Evolutionary conservation across 2,329 filamentous ascomycete genomes (phyloP), one percentile per base, ranked within the genome.

Genomic region (Stagonosporopsis tanaceti): DNA sequence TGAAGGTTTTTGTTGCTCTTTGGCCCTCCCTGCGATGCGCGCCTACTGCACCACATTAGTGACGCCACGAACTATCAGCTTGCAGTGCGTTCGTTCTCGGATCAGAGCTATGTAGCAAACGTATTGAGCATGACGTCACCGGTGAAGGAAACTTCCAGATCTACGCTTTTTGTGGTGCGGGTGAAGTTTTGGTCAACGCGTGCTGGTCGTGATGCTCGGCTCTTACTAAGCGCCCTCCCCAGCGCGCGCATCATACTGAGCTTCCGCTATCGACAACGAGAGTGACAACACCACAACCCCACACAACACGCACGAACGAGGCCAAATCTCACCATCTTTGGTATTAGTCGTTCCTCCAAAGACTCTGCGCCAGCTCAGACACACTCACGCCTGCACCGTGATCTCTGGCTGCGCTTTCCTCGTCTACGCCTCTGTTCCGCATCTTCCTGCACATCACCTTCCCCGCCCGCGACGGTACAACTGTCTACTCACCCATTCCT

Each of bases 341-440:
- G 52, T 60, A 57, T 54, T 53, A 52, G 27, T 39, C 57, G 50
- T 44, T 44, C 57, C 41, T 47, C 52, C 60, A 52, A 47, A 56
- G 41, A 52, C 35, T 20, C 38, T 45, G 51, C 50, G 45, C 54
- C 56, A 57, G 55, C 64, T 57, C 59, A 56, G 56, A 57, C 53
- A 69, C 64, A 65, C 52, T 64, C 71, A 64, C 73, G 73, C 72
- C 73, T 76, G 73, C 73, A 76, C 73, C 74, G 74, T 73, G 72
- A 37, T 47, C 34, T 42, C 50, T 57, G 50, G 20, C 35, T 50
- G 47, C 46, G 41, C 51, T 32, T 45, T 32, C 40, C 44, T 34
- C 12, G 38, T 40, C n/a, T 20, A 27, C 47, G 55, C 44, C 38
- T 51, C 47, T 47, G 17, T 30, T 46, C 41, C 47, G 53, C 53